Evolutionary conservation across 139 green algal genomes (phyloP).

Genomic region (Chlorella sorokiniana): DNA sequence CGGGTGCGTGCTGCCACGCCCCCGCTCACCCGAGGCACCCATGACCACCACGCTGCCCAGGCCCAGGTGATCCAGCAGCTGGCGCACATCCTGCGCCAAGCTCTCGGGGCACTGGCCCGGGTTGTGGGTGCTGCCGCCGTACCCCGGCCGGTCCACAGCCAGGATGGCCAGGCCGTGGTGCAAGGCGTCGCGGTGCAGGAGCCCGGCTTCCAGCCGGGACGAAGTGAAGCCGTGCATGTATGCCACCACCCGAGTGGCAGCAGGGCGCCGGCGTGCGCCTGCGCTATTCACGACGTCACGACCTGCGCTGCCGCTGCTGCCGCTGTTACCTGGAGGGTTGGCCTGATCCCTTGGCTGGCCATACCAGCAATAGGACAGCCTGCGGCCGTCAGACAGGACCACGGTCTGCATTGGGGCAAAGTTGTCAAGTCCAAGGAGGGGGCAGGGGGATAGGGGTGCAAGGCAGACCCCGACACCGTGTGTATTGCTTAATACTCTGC

Average conservation of each 20-base stretch:
- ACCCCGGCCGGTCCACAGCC: conserved; percentile 27
- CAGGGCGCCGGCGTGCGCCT: background rate
- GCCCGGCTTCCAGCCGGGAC: conserved; percentile 3
- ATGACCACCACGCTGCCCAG: background rate
- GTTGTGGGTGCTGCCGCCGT: conserved; percentile 9
- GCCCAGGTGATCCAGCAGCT: conserved; percentile 25
- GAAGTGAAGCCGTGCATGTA: conserved; percentile 30
- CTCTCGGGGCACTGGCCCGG: background rate
- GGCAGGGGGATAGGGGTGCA: no score
- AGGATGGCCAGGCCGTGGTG: conserved; percentile 10
- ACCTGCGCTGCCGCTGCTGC: background rate
- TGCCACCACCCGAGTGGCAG: background rate
- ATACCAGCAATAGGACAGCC: no score
- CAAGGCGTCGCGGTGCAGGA: conserved; percentile 2
- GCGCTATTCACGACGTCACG: background rate
- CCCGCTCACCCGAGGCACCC: background rate
- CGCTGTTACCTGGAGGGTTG: no score
- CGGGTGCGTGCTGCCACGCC: background rate
- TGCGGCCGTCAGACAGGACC: no score
- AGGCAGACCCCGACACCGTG: no score
- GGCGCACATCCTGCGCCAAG: background rate
- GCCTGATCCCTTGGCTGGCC: no score
- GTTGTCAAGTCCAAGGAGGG: no score
- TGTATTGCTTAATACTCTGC: no score
- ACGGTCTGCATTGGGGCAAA: no score